phyloP scores from a whole-genome alignment of 352 stramenopile genomes.

The Pythium aristosporum region DNA sequence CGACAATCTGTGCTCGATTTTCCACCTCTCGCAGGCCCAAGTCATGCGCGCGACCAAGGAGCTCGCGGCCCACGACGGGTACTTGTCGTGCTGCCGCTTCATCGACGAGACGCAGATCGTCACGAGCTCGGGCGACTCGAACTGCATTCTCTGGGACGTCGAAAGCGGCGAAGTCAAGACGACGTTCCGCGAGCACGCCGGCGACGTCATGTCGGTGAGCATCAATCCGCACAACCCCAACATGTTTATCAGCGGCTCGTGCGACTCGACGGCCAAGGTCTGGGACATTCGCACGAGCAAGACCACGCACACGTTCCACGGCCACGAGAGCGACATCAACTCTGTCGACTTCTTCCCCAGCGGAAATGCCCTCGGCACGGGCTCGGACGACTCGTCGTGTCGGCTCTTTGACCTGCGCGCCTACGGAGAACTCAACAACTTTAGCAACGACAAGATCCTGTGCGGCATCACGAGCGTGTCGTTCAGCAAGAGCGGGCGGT shows the following conservation, averaged over 20 bases:
- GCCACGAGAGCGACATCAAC: slow-evolving; percentile 99
- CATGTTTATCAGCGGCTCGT: slow-evolving; percentile 97
- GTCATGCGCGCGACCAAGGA: slow-evolving; percentile 93
- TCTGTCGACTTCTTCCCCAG: slow-evolving; percentile 98
- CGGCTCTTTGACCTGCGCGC: slow-evolving; percentile 97
- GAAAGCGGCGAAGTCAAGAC: slow-evolving; percentile 92
- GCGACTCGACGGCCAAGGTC: slow-evolving; percentile 96
- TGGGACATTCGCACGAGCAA: slow-evolving; percentile 97
- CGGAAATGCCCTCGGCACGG: slow-evolving; percentile 93
- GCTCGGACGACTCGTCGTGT: slow-evolving; percentile 97
- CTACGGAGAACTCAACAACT: slow-evolving; percentile 97
- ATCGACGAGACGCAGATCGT: slow-evolving; percentile 94
- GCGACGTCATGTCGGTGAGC: slow-evolving; percentile 97
- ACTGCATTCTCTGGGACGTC: slow-evolving; percentile 99
- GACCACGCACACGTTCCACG: slow-evolving; percentile 96
- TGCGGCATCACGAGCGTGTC: slow-evolving; percentile 97
- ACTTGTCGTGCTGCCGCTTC: slow-evolving; percentile 98
- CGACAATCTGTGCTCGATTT: slow-evolving; percentile 99
- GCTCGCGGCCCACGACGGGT: slow-evolving; percentile 97
- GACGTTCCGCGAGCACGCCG: slow-evolving; percentile 97
- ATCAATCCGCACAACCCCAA: slow-evolving; percentile 95
- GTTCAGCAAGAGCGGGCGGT: slow-evolving; percentile 94
- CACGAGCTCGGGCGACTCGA: slow-evolving; percentile 96
- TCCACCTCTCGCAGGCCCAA: slow-evolving; percentile 91
- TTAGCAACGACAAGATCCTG: slow-evolving; percentile 95